phyloP scores from a whole-genome alignment of 495 filamentous ascomycete species.

The Penicillium maclennaniae region DNA sequence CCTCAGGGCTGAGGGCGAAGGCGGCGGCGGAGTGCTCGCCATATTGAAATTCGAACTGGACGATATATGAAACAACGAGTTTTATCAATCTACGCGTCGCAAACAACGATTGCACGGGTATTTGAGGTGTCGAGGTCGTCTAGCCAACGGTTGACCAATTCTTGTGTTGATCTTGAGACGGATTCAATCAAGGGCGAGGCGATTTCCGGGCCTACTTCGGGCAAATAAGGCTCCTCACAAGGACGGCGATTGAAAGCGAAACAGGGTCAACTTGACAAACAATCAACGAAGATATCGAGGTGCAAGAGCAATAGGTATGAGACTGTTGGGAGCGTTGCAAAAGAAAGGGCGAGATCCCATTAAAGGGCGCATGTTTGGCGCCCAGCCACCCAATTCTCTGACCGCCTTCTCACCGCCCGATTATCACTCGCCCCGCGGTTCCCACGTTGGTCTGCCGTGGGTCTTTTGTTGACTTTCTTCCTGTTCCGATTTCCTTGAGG shows the following conservation, averaged over 20 bases:
- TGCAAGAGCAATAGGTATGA: constrained; percentile 3
- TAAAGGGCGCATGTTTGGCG: constrained; percentile 19
- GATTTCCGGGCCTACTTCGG: neutral
- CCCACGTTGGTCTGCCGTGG: constrained; percentile 12
- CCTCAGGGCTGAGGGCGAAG: constrained; percentile 44
- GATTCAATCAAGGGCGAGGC: constrained; percentile 17
- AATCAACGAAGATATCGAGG: neutral
- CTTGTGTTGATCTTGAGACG: constrained; percentile 4
- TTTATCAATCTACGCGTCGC: neutral
- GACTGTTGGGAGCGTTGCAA: constrained; percentile 4
- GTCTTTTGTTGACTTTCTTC: constrained; percentile 17
- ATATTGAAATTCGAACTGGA: constrained; percentile 30
- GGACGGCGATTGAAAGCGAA: neutral
- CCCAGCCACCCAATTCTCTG: constrained; percentile 18
- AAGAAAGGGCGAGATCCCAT: constrained; percentile 22
- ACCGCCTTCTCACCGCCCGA: constrained; percentile 22
- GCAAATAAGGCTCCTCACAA: neutral
- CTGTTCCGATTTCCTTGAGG: constrained; percentile 7
- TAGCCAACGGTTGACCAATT: neutral
- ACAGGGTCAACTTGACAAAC: neutral
- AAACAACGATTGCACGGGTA: neutral
- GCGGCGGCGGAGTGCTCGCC: constrained; percentile 65
- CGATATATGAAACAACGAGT: neutral
- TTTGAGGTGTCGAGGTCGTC: neutral
- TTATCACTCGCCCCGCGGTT: constrained; percentile 11